Percentiles rank a stretch among this genome's conserved stretches.
Conservation (phyloP, 2,329 filamentous ascomycete species). For the Cylindrodendrum hubeiense region DNA sequence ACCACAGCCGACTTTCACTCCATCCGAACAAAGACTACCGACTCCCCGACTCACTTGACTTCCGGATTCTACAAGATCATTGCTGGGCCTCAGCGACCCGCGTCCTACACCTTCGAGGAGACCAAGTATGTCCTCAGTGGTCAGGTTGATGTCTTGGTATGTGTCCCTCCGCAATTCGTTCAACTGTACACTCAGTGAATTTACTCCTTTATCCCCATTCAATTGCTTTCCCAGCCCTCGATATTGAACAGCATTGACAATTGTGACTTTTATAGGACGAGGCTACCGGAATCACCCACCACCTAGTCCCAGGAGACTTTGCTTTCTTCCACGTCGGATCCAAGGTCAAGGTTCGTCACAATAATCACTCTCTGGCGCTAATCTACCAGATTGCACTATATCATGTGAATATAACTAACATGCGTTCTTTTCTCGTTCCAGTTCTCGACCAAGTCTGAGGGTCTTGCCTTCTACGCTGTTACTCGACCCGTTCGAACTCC, state of each 20-base stretch:
- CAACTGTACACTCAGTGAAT: no score
- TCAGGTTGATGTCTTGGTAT: slow-evolving; percentile 41
- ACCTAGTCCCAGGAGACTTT: slow-evolving; percentile 38
- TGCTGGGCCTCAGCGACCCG: slow-evolving; percentile 37
- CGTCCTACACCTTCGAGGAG: slow-evolving; percentile 41
- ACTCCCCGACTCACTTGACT: slow-evolving; percentile 39
- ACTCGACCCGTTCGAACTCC: slow-evolving; percentile 38
- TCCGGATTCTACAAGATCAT: slow-evolving; percentile 42
- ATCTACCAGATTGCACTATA: no score
- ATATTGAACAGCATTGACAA: background rate
- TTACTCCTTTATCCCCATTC: no score
- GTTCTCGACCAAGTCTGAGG: slow-evolving; percentile 43
- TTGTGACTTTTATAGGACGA: slow-evolving; percentile 29
- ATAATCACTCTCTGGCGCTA: fast-evolving
- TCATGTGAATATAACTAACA: background rate
- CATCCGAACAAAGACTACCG: slow-evolving; percentile 39
- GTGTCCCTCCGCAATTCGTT: background rate
- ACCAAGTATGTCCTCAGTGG: slow-evolving; percentile 41
- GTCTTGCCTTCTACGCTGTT: slow-evolving; percentile 42
- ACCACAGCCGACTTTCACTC: slow-evolving; percentile 41
- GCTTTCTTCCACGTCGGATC: slow-evolving; percentile 44
- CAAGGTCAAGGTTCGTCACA: slow-evolving; percentile 37
- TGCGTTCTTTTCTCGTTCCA: background rate
- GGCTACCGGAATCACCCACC: slow-evolving; percentile 42
- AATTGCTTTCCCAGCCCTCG: no score